phyloP scores from a whole-genome alignment of 345 rosid genomes.

The Eucalyptus albens region DNA sequence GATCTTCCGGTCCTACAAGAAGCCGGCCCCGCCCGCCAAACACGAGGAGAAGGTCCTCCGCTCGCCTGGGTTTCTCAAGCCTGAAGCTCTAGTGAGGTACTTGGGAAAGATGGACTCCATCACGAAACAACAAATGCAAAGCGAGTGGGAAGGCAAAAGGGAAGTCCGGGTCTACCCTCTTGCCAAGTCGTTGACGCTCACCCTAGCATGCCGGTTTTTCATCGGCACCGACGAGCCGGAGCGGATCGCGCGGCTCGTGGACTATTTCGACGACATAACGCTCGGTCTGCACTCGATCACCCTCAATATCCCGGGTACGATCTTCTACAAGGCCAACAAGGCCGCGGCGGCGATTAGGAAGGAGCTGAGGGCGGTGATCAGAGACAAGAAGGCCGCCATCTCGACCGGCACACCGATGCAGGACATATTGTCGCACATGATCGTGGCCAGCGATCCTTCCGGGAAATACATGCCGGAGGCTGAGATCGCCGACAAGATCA shows the following conservation, averaged over 20 bases:
- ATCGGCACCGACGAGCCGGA: slow-evolving; percentile 32
- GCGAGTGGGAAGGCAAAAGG: slow-evolving; percentile 26
- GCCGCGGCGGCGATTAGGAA: slow-evolving; percentile 16
- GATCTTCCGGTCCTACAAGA: slow-evolving; percentile 29
- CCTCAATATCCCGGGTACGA: slow-evolving; percentile 22
- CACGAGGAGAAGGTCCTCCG: slow-evolving; percentile 9
- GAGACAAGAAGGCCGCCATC: slow-evolving; percentile 23
- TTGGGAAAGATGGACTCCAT: slow-evolving; percentile 34
- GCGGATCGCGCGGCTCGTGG: slow-evolving; percentile 20
- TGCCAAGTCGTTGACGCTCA: slow-evolving; percentile 26
- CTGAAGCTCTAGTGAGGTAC: slow-evolving; percentile 39
- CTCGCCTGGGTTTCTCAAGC: slow-evolving; percentile 33
- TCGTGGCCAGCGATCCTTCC: slow-evolving; percentile 14
- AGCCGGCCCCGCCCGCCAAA: neutral
- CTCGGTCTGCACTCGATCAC: slow-evolving; percentile 38
- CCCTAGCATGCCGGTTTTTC: slow-evolving; percentile 39
- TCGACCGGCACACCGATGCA: slow-evolving; percentile 4
- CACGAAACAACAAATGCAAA: slow-evolving; percentile 22
- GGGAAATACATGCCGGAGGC: slow-evolving; percentile 34
- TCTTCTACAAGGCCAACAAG: slow-evolving; percentile 16
- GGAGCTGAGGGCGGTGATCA: slow-evolving; percentile 15
- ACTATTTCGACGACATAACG: slow-evolving; percentile 21
- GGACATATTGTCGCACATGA: slow-evolving; percentile 28
- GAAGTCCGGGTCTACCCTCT: slow-evolving; percentile 12
- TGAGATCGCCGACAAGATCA: slow-evolving; percentile 37